Conservation (phyloP, 441 rosid genomes). For the Syzygium syzygioides region DNA sequence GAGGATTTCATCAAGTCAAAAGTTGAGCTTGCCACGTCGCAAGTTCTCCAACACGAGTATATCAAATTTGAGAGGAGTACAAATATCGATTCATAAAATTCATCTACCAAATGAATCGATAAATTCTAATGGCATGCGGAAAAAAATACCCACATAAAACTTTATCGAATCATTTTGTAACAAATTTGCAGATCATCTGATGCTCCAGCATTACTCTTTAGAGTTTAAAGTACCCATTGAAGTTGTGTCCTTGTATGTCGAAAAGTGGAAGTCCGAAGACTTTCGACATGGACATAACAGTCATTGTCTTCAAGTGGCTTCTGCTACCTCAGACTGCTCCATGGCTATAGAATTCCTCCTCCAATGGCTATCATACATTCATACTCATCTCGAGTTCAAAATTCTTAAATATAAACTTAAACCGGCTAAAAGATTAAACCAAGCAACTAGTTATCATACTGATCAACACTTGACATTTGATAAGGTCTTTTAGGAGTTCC, state of each 20-base stretch:
- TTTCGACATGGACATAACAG: not conserved
- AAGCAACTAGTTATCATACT: not conserved
- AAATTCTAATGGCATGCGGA: fast-evolving
- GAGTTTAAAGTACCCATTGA: not conserved
- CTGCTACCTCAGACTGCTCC: not conserved
- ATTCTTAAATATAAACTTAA: too few species aligned
- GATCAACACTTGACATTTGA: fast-evolving
- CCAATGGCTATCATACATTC: not conserved
- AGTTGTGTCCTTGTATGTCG: not conserved
- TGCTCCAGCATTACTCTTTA: not conserved
- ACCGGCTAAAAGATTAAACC: not conserved
- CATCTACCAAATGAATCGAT: not conserved
- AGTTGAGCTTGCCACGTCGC: too few species aligned
- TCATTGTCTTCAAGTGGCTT: not conserved
- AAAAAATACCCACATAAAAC: not conserved
- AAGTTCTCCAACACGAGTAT: too few species aligned
- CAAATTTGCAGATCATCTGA: not conserved
- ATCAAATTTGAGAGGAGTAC: not conserved
- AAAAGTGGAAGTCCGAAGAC: not conserved
- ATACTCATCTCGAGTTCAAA: too few species aligned
- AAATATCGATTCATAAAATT: fast-evolving
- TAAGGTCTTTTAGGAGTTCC: not conserved
- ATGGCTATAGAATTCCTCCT: not conserved
- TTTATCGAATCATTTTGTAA: fast-evolving
- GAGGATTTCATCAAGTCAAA: too few species aligned